Evolutionary conservation across 805 yeast genomes (phyloP).

Genomic region (Kodamaea nitidulidarum): DNA sequence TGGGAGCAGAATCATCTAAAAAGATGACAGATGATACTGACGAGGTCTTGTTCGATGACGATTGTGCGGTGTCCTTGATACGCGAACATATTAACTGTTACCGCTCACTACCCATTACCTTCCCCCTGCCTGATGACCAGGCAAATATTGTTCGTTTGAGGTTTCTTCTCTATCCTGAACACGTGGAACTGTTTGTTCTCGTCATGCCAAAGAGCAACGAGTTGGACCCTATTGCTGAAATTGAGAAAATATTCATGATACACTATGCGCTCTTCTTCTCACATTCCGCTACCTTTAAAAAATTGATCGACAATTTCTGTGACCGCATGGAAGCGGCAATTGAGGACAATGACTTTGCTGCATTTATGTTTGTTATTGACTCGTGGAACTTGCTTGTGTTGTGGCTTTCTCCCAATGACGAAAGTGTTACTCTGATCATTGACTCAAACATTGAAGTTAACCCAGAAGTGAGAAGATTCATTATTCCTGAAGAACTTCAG

Average conservation of each 20-base stretch:
- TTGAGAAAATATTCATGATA: constrained; percentile 37
- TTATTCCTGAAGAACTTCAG: constrained; percentile 13
- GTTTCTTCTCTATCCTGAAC: constrained; percentile 38
- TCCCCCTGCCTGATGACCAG: constrained; percentile 24
- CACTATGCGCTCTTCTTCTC: constrained; percentile 40
- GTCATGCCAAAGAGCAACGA: constrained; percentile 52
- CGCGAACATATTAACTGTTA: constrained; percentile 26
- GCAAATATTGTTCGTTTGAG: constrained; percentile 24
- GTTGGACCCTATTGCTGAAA: constrained; percentile 60
- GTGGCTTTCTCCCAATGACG: constrained; percentile 30
- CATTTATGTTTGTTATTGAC: constrained; percentile 35
- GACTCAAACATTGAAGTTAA: constrained; percentile 19
- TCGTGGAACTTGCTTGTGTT: constrained; percentile 41
- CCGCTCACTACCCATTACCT: constrained; percentile 30
- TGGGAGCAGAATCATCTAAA: constrained; percentile 1
- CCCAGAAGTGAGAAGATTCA: constrained; percentile 18
- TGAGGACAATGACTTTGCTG: constrained; percentile 29
- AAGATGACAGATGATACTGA: constrained; percentile 17
- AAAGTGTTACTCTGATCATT: constrained; percentile 9
- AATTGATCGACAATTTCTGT: constrained; percentile 34
- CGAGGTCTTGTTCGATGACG: constrained; percentile 24
- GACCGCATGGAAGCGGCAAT: constrained; percentile 27
- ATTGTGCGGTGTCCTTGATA: constrained; percentile 30
- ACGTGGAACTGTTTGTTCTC: constrained; percentile 47
- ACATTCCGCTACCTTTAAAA: constrained; percentile 28